phyloP scores from a whole-genome alignment of 345 rosid species.

The Carallia brachiata region DNA sequence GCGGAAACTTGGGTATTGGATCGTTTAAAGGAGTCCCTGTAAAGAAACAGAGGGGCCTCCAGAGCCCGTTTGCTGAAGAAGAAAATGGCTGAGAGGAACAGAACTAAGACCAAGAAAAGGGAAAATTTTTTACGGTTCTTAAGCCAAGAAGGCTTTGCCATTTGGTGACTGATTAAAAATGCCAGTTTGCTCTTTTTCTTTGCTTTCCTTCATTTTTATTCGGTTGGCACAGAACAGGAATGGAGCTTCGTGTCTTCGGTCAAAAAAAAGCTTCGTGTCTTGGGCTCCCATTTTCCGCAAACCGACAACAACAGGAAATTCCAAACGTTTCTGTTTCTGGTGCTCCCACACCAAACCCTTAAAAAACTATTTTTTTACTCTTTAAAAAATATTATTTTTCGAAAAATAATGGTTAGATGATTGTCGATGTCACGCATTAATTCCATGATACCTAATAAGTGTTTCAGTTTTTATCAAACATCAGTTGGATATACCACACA shows the following conservation, averaged over 20 bases:
- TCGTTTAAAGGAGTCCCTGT: conserved; percentile 36
- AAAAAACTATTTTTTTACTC: too few species aligned
- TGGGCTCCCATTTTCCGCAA: too few species aligned
- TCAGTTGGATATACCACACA: too few species aligned
- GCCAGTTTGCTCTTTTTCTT: background rate
- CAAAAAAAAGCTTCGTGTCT: background rate
- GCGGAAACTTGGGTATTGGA: conserved; percentile 25
- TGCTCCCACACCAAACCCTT: too few species aligned
- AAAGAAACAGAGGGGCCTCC: conserved; percentile 43
- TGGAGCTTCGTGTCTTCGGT: background rate
- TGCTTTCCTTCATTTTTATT: background rate
- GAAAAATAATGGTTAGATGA: too few species aligned
- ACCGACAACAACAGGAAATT: too few species aligned
- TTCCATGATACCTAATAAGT: too few species aligned
- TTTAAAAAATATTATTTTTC: too few species aligned
- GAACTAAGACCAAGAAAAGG: conserved; percentile 34
- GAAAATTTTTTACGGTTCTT: conserved; percentile 32
- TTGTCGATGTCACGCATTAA: too few species aligned
- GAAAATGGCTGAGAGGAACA: conserved; percentile 50
- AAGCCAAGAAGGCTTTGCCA: conserved; percentile 40
- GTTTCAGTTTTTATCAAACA: too few species aligned
- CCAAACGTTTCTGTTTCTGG: too few species aligned
- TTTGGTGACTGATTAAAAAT: conserved; percentile 7
- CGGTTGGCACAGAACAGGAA: background rate
- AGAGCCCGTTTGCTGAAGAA: conserved; percentile 50